Percentiles rank a stretch among this genome's conserved stretches.
Conservation (phyloP, 257 asterid species). For the Perilla frutescens region DNA sequence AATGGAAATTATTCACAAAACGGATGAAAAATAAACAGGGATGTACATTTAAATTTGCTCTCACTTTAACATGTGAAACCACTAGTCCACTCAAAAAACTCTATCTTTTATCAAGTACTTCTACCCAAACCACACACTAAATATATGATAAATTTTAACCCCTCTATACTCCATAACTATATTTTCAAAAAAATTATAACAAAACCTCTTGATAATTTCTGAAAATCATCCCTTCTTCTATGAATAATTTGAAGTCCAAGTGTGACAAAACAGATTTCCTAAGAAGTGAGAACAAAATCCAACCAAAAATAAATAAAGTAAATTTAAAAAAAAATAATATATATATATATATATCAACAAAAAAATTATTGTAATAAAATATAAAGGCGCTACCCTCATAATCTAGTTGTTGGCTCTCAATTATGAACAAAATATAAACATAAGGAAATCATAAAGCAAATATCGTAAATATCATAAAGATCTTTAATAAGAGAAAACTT, state of each 20-base stretch:
- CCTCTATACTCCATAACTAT: background rate
- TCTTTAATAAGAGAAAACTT: slow-evolving; percentile 15
- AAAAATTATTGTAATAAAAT: background rate
- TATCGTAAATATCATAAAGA: slow-evolving; percentile 11
- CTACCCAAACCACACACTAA: background rate
- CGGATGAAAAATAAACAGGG: too few species aligned
- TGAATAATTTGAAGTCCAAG: slow-evolving; percentile 16
- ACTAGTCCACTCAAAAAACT: too few species aligned
- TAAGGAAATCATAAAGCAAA: background rate
- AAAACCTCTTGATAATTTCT: background rate
- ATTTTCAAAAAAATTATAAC: slow-evolving; percentile 2
- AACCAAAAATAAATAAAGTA: background rate
- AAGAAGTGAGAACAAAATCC: slow-evolving; percentile 3
- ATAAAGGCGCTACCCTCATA: background rate
- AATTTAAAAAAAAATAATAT: background rate
- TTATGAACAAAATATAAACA: slow-evolving; percentile 25
- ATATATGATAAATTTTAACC: too few species aligned
- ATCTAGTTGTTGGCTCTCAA: slow-evolving; percentile 17
- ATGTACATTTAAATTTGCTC: too few species aligned
- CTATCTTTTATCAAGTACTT: too few species aligned
- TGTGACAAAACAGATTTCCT: background rate
- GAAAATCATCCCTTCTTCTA: background rate
- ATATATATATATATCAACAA: too few species aligned
- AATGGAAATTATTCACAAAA: too few species aligned
- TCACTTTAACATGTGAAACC: too few species aligned